Conservation (phyloP, 306 rosid genomes). For the Acacia confusa region DNA sequence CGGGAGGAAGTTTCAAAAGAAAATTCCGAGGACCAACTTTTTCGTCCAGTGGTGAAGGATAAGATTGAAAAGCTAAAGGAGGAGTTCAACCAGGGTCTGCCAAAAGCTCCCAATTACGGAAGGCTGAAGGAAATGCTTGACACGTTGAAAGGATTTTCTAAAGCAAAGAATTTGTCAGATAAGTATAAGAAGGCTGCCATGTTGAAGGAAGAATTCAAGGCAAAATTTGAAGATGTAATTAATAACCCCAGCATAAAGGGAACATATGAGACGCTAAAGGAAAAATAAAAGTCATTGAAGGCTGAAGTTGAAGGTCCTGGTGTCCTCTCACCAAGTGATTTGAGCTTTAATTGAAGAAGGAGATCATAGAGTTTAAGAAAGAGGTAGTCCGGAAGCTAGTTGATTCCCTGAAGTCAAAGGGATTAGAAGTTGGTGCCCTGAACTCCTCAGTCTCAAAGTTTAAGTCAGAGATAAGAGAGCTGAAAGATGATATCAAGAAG, state of each 20-base stretch:
- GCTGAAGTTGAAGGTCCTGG: constrained; percentile 58
- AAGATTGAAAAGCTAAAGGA: constrained; percentile 60
- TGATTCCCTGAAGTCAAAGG: constrained; percentile 58
- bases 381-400: constrained; percentile 59
- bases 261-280: constrained; percentile 49
- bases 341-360: constrained; percentile 61
- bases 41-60: constrained; percentile 56
- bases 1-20: constrained; percentile 56
- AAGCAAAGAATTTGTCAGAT: constrained; percentile 47
- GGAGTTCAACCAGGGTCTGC: constrained; percentile 52
- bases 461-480: constrained; percentile 48
- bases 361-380: constrained; percentile 49
- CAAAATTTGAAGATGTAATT: constrained; percentile 44
- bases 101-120: constrained; percentile 58
- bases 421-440: constrained; percentile 50
- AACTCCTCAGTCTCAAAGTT: constrained; percentile 38
- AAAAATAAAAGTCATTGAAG: constrained; percentile 52
- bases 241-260: constrained; percentile 58
- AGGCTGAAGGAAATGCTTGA: constrained; percentile 55
- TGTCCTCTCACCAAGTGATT: constrained; percentile 44
- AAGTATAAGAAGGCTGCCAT: constrained; percentile 37
- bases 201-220: constrained; percentile 62
- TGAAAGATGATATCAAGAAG: constrained; percentile 50
- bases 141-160: constrained; percentile 59
- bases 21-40: constrained; percentile 44